These are phyloP conservation scores for Ophiostoma ips DNA, from an alignment of 2,329 filamentous ascomycete species.

Conservation along the genomic window DNA sequence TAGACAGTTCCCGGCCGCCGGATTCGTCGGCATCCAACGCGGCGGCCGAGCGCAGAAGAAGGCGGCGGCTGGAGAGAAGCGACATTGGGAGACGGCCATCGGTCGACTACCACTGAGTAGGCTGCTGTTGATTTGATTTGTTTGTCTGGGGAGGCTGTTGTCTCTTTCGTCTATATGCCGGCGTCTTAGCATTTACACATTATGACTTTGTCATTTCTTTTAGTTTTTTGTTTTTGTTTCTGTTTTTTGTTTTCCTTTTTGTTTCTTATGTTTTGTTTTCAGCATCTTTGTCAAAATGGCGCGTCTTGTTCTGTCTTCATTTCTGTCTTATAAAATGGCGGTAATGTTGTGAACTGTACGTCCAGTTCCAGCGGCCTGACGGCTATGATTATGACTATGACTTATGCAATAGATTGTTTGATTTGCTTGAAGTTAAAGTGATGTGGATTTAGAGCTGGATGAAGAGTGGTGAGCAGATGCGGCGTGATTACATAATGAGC, in stretches of 20 bases:
- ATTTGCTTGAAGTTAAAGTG: too few species aligned
- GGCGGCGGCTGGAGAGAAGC: constrained; percentile 41
- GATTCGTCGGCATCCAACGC: constrained; percentile 17
- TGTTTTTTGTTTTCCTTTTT: neutral
- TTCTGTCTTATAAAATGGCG: neutral
- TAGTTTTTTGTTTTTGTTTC: neutral
- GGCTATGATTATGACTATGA: neutral
- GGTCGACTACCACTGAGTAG: constrained; percentile 14
- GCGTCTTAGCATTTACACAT: neutral
- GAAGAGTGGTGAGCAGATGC: neutral
- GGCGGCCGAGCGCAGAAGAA: constrained; percentile 37
- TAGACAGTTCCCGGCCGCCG: neutral
- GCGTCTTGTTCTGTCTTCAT: neutral
- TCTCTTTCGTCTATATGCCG: too few species aligned
- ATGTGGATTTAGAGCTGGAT: too few species aligned
- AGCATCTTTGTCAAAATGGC: neutral
- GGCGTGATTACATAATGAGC: neutral
- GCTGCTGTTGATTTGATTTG: too few species aligned
- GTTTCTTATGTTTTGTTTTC: neutral
- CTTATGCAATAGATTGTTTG: too few species aligned
- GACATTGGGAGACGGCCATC: constrained; percentile 19
- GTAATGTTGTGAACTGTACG: too few species aligned
- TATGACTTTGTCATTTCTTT: neutral
- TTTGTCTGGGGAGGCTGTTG: too few species aligned
- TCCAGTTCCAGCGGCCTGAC: too few species aligned